Conservation (phyloP, 192 early-diverging fungal genomes). For the Coemansia sp. region DNA sequence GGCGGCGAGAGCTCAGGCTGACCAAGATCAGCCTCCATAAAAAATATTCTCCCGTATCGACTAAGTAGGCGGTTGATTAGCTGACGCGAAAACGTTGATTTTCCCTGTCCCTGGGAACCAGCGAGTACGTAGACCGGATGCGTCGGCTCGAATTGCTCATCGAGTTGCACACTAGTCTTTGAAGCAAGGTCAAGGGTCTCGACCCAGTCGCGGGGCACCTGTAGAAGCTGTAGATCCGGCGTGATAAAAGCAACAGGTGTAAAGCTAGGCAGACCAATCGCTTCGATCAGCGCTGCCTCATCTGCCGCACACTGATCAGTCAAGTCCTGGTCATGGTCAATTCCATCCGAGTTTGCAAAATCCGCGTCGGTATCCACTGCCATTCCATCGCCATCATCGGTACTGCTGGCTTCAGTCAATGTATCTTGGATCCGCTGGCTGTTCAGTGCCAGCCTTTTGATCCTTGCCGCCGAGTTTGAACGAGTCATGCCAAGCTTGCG, state of each 20-base stretch:
- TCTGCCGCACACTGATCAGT: constrained; percentile 12
- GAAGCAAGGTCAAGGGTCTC: constrained; percentile 28
- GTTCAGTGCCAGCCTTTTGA: neutral
- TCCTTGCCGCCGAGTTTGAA: constrained; percentile 9
- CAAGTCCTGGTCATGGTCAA: constrained; percentile 7
- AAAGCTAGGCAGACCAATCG: constrained; percentile 22
- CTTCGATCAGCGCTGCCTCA: constrained; percentile 5
- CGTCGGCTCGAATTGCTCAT: constrained; percentile 29
- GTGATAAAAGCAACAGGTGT: constrained; percentile 22
- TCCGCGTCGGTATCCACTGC: constrained; percentile 1
- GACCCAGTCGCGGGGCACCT: constrained; percentile 33
- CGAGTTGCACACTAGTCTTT: constrained; percentile 21
- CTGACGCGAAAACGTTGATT: constrained; percentile 82
- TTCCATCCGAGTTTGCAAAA: neutral
- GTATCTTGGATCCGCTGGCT: neutral
- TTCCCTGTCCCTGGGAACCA: constrained; percentile 81
- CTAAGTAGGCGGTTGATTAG: constrained; percentile 74
- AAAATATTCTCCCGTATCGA: constrained; percentile 68
- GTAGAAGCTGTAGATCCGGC: constrained; percentile 38
- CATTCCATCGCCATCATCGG: neutral
- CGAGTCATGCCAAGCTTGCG: constrained; percentile 16
- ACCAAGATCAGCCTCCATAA: constrained; percentile 89
- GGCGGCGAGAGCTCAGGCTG: constrained; percentile 85
- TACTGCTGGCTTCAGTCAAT: neutral
- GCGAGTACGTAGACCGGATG: constrained; percentile 63